Conservation (phyloP, 2,329 filamentous ascomycete species). For the Sarocladium brachiariae region DNA sequence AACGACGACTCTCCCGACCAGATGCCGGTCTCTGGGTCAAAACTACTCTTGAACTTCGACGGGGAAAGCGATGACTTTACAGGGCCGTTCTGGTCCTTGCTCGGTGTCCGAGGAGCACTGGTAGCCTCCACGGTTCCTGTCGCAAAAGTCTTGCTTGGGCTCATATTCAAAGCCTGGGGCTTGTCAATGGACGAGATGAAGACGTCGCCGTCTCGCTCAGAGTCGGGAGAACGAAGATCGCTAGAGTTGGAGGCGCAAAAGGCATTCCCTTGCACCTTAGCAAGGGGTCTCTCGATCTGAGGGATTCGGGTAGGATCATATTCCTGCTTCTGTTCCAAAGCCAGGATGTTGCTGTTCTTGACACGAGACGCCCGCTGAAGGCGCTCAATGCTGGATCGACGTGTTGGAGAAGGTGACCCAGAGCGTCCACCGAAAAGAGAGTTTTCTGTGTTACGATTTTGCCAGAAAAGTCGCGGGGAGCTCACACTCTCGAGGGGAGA, state of each 20-base stretch:
- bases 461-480: conserved; percentile 89
- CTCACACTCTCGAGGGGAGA: conserved; percentile 63
- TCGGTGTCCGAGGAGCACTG: conserved; percentile 43
- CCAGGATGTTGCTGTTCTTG: conserved; percentile 97
- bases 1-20: conserved; percentile 61
- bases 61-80: conserved; percentile 83
- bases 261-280: conserved; percentile 67
- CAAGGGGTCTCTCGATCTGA: conserved; percentile 73
- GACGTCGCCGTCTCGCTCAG: conserved; percentile 31
- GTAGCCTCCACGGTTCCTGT: conserved; percentile 7
- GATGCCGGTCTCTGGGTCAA: conserved; percentile 61
- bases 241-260: conserved; percentile 53
- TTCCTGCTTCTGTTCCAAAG: conserved; percentile 83
- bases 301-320: conserved; percentile 79
- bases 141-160: conserved; percentile 17
- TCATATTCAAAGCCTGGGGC: conserved; percentile 45
- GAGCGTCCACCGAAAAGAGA: conserved; percentile 54
- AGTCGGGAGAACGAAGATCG: conserved; percentile 44
- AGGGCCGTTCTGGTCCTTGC: conserved; percentile 68
- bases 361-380: conserved; percentile 91
- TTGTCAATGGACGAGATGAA: conserved; percentile 47
- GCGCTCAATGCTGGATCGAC: conserved; percentile 89
- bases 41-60: conserved; percentile 57
- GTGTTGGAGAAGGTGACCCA: conserved; percentile 62
- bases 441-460: conserved; percentile 75